phyloP scores from a whole-genome alignment of 1,284 basidiomycete genomes.

The Bondarzewia mesenterica region DNA sequence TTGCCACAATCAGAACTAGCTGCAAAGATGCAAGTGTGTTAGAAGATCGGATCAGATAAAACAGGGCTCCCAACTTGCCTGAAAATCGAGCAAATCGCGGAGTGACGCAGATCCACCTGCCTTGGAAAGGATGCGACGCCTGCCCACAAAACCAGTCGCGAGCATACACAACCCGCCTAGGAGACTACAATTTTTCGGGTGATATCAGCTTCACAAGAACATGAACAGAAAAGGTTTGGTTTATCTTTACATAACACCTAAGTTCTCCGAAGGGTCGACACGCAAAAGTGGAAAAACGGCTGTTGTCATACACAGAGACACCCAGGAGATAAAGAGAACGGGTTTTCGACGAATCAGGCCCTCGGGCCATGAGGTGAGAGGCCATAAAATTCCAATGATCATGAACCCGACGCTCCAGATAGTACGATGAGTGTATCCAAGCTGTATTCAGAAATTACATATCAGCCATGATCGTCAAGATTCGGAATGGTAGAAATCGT shows the following conservation, averaged over 20 bases:
- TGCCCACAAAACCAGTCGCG: slow-evolving; percentile 13
- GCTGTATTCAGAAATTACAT: slow-evolving; percentile 26
- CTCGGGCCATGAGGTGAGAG: slow-evolving; percentile 39
- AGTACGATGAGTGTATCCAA: slow-evolving; percentile 59
- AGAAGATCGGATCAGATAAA: neutral
- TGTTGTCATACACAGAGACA: slow-evolving; percentile 41
- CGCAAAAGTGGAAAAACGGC: slow-evolving; percentile 66
- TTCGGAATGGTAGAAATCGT: slow-evolving; percentile 22
- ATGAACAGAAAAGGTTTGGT: slow-evolving; percentile 16
- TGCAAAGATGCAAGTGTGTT: slow-evolving; percentile 7
- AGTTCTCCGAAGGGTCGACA: slow-evolving; percentile 69
- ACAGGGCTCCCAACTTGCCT: slow-evolving; percentile 25
- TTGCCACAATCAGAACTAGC: slow-evolving; percentile 34
- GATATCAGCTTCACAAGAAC: too few relatives aligned
- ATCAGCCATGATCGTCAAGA: neutral
- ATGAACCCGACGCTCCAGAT: slow-evolving; percentile 71
- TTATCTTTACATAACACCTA: slow-evolving; percentile 54
- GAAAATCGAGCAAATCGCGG: slow-evolving; percentile 21
- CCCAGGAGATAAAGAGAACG: slow-evolving; percentile 38
- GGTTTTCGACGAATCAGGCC: slow-evolving; percentile 22
- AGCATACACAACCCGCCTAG: slow-evolving; percentile 22
- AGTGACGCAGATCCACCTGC: neutral
- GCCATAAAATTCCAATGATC: slow-evolving; percentile 65
- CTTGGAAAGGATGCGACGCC: slow-evolving; percentile 1
- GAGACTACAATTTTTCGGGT: too few relatives aligned